Evolutionary conservation across 2,329 filamentous ascomycete species (phyloP), one percentile per base, ranked within the genome.

Genomic region (Cladophialophora bantiana): DNA sequence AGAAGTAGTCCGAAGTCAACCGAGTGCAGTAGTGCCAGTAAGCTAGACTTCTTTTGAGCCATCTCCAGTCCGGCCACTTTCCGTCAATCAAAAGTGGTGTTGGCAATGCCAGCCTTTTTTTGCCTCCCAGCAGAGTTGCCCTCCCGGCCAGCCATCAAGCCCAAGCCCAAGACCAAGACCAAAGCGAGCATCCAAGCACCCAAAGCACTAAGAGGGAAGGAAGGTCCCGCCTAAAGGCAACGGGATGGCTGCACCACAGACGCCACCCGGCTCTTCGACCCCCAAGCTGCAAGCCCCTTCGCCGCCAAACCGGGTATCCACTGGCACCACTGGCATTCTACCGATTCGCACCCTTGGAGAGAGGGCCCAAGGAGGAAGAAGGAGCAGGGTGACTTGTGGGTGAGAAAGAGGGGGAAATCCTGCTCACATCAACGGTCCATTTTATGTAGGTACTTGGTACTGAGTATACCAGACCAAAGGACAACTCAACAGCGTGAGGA

Each of bases 201-300:
- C 20, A 7, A n/a, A n/a, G 38, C 50, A n/a, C 48, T 26, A 55
- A 55, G 60, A 45, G 62, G 48, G 62, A 52, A 42, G 45, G 45
- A 59, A 48, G 52, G 35, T 36, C 26, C 59, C 53, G 50, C 42
- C 50, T 62, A 36, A 26, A 36, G 53, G 32, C 56, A 50, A 62
- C 58, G 58, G 66, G 63, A 54, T 68, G 66, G 66, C 66, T 62
- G 66, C 66, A 65, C 36, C 48, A 48, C 45, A 50, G 56, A 50
- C 62, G 62, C 66, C 62, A 65, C 66, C 58, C 53, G 57, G 45
- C 55, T 64, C 61, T 59, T 59, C 53, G 42, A 32, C 57, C 18
- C 40, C 45, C 38, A 52, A 34, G 50, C 50, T 36, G 6, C 57
- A 50, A 59, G 18, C 38, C 57, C 20, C 31, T 26, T 38, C 32